A percentile compares a stretch with the other conserved stretches of the same genome.
Conservation (phyloP, 2,329 filamentous ascomycete species). For the Didymella glomerata region DNA sequence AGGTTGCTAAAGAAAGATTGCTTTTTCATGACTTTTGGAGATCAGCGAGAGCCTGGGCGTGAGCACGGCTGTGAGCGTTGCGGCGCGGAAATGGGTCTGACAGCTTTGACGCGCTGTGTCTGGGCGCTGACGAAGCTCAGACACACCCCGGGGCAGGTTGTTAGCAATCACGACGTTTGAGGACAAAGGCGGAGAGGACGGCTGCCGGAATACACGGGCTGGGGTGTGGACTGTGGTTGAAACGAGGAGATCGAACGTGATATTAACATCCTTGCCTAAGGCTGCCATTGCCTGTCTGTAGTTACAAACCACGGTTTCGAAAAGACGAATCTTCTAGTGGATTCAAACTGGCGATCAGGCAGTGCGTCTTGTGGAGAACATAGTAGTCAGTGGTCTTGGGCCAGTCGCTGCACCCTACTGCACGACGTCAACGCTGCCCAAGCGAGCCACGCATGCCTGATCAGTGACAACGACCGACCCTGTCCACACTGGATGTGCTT, state of each 20-base stretch:
- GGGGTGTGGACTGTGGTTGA: conserved; percentile 51
- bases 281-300: background rate
- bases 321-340: conserved; percentile 1
- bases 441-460: conserved; percentile 4
- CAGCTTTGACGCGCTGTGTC: conserved; percentile 14
- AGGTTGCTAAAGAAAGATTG: conserved; percentile 67
- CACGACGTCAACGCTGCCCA: conserved; percentile 16
- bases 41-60: conserved; percentile 71
- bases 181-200: conserved; percentile 63
- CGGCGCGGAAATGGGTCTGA: conserved; percentile 1
- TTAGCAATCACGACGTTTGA: conserved; percentile 53
- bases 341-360: conserved; percentile 2
- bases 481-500: conserved; percentile 2
- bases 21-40: conserved; percentile 45
- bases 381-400: conserved; percentile 2
- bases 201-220: conserved; percentile 71
- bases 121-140: conserved; percentile 52
- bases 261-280: conserved; percentile 6
- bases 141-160: conserved; percentile 49
- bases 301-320: background rate
- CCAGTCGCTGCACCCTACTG: conserved; percentile 2
- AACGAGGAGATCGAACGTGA: conserved; percentile 9
- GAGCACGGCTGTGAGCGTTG: conserved; percentile 62
- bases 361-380: conserved; percentile 3
- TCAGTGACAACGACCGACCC: conserved; percentile 4